Conservation (phyloP, 225 moss, liverwort and hornwort genomes). For the Polytrichum formosum region DNA sequence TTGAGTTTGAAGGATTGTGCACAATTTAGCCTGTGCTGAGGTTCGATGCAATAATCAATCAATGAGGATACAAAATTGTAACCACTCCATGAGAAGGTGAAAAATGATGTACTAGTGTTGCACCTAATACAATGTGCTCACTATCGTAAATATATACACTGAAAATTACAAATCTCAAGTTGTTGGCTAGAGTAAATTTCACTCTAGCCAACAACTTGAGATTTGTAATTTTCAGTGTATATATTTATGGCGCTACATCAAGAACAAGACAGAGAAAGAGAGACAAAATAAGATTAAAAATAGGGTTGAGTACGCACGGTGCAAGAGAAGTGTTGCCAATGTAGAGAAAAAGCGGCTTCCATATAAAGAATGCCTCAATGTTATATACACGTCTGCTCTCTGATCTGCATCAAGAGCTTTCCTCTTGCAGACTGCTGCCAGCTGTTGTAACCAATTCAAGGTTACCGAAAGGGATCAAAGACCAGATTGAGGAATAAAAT, state of each 20-base stretch:
- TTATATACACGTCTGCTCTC: conserved; percentile 22
- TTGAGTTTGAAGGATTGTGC: too few relatives aligned
- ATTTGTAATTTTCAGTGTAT: too few relatives aligned
- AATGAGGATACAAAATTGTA: not conserved
- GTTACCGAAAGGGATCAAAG: not conserved
- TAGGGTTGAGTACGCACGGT: conserved; percentile 36
- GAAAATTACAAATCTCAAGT: not conserved
- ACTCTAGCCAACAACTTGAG: too few relatives aligned
- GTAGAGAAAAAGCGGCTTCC: conserved; percentile 39
- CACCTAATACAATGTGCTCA: too few relatives aligned
- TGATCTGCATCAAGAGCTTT: conserved; percentile 36
- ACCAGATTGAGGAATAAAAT: too few relatives aligned
- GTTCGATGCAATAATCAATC: not conserved
- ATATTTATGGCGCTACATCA: not conserved
- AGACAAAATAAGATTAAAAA: not conserved
- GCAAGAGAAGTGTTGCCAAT: conserved; percentile 36
- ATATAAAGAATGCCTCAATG: conserved; percentile 53
- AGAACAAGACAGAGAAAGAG: conserved; percentile 7
- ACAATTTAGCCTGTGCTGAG: too few relatives aligned
- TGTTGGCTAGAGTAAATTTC: not conserved
- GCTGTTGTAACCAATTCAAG: conserved; percentile 35
- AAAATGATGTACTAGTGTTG: not conserved
- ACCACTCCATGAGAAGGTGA: not conserved
- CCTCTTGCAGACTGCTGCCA: conserved; percentile 44
- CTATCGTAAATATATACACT: too few relatives aligned